A percentile compares a stretch with the other conserved stretches of the same genome.
These are phyloP conservation scores for Trichoderma sp. DNA, from an alignment of 2,329 filamentous ascomycete species.

Conservation along the genomic window DNA sequence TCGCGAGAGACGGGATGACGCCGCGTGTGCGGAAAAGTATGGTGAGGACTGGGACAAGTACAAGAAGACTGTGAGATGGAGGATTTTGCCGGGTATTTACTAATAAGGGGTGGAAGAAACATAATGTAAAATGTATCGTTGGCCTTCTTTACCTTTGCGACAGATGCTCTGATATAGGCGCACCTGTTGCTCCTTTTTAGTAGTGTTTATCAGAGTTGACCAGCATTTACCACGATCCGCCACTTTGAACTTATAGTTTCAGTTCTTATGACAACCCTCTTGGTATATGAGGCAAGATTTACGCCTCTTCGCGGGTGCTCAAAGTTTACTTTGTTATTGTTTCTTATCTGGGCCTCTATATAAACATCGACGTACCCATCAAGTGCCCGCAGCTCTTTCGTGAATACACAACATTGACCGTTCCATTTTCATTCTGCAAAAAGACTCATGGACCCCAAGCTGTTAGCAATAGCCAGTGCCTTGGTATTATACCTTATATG, in stretches of 20 bases:
- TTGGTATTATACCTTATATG: not conserved
- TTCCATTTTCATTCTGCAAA: not conserved
- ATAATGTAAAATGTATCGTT: not conserved
- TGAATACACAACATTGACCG: not conserved
- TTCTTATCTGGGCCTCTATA: not conserved
- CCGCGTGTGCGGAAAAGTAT: conserved; percentile 84
- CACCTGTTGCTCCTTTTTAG: not conserved
- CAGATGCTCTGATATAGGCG: not conserved
- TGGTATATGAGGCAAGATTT: not conserved
- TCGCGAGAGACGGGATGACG: conserved; percentile 79
- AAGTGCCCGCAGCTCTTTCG: not conserved
- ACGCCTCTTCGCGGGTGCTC: not conserved
- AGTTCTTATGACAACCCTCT: not conserved
- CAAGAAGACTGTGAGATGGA: conserved; percentile 72
- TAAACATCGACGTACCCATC: not conserved
- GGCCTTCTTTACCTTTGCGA: not conserved
- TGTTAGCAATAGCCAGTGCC: not conserved
- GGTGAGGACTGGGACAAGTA: conserved; percentile 88
- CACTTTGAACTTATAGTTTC: not conserved
- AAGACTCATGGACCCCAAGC: not conserved
- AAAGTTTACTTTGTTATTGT: not conserved
- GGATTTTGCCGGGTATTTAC: conserved; percentile 81
- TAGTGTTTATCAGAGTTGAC: not conserved
- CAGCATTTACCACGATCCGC: not conserved
- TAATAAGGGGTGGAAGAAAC: conserved; percentile 38